These are phyloP conservation scores for Vigna reflexopilosa DNA, from an alignment of 306 rosid species.

Conservation along the genomic window DNA sequence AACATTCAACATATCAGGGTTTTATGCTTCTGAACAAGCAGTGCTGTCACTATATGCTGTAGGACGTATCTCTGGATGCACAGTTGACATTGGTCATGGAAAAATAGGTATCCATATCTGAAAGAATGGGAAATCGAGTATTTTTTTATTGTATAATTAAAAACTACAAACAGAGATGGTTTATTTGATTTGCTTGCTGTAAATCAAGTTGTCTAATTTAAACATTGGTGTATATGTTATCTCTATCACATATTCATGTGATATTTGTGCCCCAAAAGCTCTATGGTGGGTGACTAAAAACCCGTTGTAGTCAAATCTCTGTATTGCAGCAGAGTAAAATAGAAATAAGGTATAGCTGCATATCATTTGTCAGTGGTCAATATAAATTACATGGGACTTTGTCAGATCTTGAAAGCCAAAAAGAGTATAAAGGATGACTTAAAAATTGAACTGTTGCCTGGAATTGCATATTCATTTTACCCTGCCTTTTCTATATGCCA, in stretches of 20 bases:
- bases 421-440: background rate
- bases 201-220: background rate
- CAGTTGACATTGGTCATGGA: slow-evolving; percentile 97
- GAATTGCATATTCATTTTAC: slow-evolving; percentile 30
- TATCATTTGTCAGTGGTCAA: slow-evolving; percentile 6
- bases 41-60: slow-evolving; percentile 92
- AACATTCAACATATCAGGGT: slow-evolving; percentile 98
- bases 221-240: slow-evolving; percentile 20
- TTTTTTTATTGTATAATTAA: slow-evolving; percentile 26
- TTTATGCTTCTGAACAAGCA: slow-evolving; percentile 99
- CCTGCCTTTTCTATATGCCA: background rate
- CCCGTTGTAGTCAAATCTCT: background rate
- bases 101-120: slow-evolving; percentile 72
- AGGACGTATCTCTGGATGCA: slow-evolving; percentile 97
- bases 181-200: slow-evolving; percentile 17
- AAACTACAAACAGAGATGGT: slow-evolving; percentile 1
- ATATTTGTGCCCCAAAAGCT: background rate
- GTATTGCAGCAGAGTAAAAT: slow-evolving; percentile 4
- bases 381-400: slow-evolving; percentile 1
- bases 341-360: slow-evolving; percentile 25
- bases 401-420: background rate
- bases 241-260: slow-evolving; percentile 18
- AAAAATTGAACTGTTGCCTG: slow-evolving; percentile 13
- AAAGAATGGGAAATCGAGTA: slow-evolving; percentile 34
- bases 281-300: background rate